phyloP scores from a whole-genome alignment of 2,329 filamentous ascomycete genomes.

The Aaosphaeria arxii region DNA sequence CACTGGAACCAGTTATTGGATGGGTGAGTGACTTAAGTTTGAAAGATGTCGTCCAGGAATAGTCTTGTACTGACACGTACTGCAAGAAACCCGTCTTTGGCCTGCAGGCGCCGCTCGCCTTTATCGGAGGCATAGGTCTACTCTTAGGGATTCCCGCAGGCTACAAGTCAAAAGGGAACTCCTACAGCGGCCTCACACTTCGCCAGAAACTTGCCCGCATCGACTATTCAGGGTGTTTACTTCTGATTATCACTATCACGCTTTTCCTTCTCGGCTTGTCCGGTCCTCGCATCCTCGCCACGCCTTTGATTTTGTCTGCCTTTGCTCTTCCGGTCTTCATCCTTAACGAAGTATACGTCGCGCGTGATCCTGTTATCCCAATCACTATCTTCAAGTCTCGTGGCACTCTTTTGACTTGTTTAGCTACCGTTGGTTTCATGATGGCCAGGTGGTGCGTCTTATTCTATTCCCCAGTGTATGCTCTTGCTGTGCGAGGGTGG shows the following conservation, averaged over 20 bases:
- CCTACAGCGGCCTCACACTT: slow-evolving; percentile 36
- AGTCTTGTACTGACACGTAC: neutral
- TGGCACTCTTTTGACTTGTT: slow-evolving; percentile 68
- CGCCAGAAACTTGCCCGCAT: slow-evolving; percentile 60
- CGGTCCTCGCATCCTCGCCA: slow-evolving; percentile 58
- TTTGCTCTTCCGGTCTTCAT: slow-evolving; percentile 52
- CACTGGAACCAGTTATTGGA: slow-evolving; percentile 60
- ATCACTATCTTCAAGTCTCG: slow-evolving; percentile 66
- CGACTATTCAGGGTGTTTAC: slow-evolving; percentile 70
- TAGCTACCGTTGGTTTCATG: slow-evolving; percentile 76
- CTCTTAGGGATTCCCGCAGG: slow-evolving; percentile 62
- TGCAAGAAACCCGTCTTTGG: slow-evolving; percentile 68
- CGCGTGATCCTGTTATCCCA: slow-evolving; percentile 72
- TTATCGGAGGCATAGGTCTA: slow-evolving; percentile 61
- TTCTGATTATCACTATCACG: slow-evolving; percentile 56
- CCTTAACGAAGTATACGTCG: slow-evolving; percentile 61
- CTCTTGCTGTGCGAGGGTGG: slow-evolving; percentile 71
- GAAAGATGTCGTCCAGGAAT: neutral
- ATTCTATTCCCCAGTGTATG: slow-evolving; percentile 78
- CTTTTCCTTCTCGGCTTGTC: slow-evolving; percentile 70
- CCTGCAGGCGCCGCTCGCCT: slow-evolving; percentile 63
- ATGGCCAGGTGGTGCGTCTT: slow-evolving; percentile 75
- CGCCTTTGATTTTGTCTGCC: slow-evolving; percentile 60
- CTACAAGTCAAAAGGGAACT: slow-evolving; percentile 35
- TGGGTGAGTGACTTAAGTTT: slow-evolving; percentile 57